Evolutionary conservation across 2,329 filamentous ascomycete species (phyloP).

Genomic region (Arthrinium puccinioides): DNA sequence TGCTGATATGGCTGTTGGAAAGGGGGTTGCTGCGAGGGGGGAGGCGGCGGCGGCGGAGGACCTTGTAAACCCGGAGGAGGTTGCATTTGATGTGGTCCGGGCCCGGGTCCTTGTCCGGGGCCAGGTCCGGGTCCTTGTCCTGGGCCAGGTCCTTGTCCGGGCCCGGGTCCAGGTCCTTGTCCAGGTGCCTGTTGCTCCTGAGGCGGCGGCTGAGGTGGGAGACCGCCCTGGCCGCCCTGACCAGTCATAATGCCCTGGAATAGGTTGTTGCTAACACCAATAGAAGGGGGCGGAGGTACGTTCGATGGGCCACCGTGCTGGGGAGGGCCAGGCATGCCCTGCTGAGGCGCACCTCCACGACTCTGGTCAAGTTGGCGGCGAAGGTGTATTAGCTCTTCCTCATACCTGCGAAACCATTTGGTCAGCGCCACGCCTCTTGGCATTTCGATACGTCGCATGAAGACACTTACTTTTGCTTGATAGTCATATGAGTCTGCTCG

Average conservation of each 20-base stretch:
- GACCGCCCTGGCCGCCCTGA: constrained; percentile 71
- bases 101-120: constrained; percentile 35
- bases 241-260: constrained; percentile 97
- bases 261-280: constrained; percentile 85
- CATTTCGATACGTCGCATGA: too few relatives aligned
- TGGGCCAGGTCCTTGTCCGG: constrained; percentile 10
- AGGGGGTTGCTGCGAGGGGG: constrained; percentile 58
- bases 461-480: constrained; percentile 78
- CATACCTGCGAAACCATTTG: constrained; percentile 57
- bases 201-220: constrained; percentile 61
- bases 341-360: constrained; percentile 51
- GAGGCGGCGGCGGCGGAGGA: constrained; percentile 49
- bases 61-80: constrained; percentile 61
- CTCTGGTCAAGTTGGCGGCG: constrained; percentile 79
- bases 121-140: constrained; percentile 36
- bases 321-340: constrained; percentile 58
- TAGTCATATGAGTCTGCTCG: constrained; percentile 79
- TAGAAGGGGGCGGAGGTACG: constrained; percentile 72
- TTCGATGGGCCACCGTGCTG: constrained; percentile 70
- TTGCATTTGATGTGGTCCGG: constrained; percentile 61
- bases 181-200: constrained; percentile 51
- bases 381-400: constrained; percentile 80
- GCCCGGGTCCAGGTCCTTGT: constrained; percentile 5
- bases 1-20: constrained; percentile 65
- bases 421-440: background rate